Conservation (phyloP, 495 filamentous ascomycete species). For the Podospora bellae-mahoneyi region DNA sequence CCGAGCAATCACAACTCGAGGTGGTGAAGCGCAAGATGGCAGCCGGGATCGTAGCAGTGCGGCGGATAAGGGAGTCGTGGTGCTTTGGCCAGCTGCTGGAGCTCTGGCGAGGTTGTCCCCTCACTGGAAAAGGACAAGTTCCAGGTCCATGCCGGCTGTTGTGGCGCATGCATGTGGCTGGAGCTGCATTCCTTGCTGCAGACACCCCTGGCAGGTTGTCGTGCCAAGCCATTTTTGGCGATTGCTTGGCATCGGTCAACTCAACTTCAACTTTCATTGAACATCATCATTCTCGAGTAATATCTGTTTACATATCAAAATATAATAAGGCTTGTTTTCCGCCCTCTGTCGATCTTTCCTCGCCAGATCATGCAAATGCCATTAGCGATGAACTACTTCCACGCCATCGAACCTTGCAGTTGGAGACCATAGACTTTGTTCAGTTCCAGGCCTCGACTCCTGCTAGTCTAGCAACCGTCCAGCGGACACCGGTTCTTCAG, state of each 20-base stretch:
- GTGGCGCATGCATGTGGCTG: conserved; percentile 26
- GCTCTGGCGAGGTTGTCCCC: conserved; percentile 27
- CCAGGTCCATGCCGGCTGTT: conserved; percentile 21
- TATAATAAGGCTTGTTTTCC: too few species aligned
- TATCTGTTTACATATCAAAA: too few species aligned
- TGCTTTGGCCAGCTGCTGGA: conserved; percentile 26
- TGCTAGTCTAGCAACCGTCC: neutral
- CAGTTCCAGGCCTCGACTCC: neutral
- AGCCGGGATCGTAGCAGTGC: conserved; percentile 8
- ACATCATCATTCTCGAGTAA: neutral
- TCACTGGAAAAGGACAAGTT: conserved; percentile 37
- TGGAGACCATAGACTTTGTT: neutral
- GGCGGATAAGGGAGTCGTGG: conserved; percentile 17
- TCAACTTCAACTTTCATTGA: neutral
- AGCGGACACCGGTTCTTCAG: neutral
- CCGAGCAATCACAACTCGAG: neutral
- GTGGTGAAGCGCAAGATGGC: conserved; percentile 9
- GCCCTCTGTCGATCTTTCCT: too few species aligned
- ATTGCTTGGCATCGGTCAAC: neutral
- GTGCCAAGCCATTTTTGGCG: neutral
- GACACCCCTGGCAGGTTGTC: conserved; percentile 3
- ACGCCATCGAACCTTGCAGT: neutral
- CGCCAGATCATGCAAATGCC: too few species aligned
- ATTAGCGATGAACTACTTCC: neutral
- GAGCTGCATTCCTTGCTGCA: conserved; percentile 6